phyloP scores from a whole-genome alignment of 495 filamentous ascomycete species.

The Hypoxylon intermedium region DNA sequence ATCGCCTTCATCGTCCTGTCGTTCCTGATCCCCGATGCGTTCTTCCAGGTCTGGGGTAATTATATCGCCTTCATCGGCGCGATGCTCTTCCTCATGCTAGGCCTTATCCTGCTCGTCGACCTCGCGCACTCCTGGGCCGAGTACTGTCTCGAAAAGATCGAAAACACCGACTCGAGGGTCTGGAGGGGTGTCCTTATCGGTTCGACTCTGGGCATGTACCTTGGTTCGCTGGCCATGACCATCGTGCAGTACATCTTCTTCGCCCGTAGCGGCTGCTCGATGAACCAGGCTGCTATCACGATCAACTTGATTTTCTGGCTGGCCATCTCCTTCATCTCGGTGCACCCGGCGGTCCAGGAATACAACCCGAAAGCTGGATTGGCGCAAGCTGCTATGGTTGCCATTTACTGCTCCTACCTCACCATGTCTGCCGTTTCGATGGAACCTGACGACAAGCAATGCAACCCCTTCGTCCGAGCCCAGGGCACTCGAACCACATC shows the following conservation, averaged over 20 bases:
- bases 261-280: constrained; percentile 78
- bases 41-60: constrained; percentile 96
- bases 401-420: constrained; percentile 96
- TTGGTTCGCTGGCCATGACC: constrained; percentile 88
- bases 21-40: constrained; percentile 92
- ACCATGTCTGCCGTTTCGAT: constrained; percentile 98
- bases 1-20: constrained; percentile 83
- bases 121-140: constrained; percentile 98
- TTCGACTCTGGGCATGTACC: constrained; percentile 92
- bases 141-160: constrained; percentile 91
- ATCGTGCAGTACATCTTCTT: constrained; percentile 98
- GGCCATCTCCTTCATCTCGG: constrained; percentile 79
- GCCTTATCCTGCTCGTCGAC: constrained; percentile 90
- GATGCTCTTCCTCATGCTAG: constrained; percentile 92
- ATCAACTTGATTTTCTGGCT: constrained; percentile 88
- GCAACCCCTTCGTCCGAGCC: constrained; percentile 91
- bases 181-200: constrained; percentile 90
- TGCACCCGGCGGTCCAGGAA: constrained; percentile 90
- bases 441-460: constrained; percentile 94
- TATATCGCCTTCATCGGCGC: constrained; percentile 89
- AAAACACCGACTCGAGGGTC: constrained; percentile 79
- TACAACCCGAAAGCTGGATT: constrained; percentile 92
- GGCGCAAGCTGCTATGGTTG: constrained; percentile 96
- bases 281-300: constrained; percentile 85
- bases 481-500: constrained; percentile 88